phyloP scores from a whole-genome alignment of 129 eudicot species.

The Flaveria bidentis region DNA sequence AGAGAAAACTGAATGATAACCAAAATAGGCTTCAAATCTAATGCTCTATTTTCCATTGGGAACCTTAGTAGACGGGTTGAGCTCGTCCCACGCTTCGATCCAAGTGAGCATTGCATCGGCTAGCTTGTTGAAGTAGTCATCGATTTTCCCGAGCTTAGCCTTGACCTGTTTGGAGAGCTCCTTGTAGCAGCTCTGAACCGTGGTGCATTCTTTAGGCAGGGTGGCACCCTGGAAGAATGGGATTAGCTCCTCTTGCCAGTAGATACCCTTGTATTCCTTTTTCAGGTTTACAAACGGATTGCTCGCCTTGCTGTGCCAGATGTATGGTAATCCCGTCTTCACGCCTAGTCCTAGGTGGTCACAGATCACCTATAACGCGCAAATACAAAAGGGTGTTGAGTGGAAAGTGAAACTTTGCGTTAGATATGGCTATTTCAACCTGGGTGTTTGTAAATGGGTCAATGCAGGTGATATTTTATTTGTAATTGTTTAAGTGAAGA shows the following conservation, averaged over 20 bases:
- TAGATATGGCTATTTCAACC: neutral
- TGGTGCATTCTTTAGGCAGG: slow-evolving; percentile 9
- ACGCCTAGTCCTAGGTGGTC: slow-evolving; percentile 19
- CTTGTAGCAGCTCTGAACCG: slow-evolving; percentile 17
- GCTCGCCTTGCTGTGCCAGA: slow-evolving; percentile 13
- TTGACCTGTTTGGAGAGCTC: slow-evolving; percentile 14
- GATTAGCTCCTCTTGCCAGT: slow-evolving; percentile 15
- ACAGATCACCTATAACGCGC: neutral
- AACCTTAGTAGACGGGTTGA: slow-evolving; percentile 3
- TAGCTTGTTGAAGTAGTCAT: slow-evolving; percentile 10
- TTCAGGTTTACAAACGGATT: slow-evolving; percentile 8
- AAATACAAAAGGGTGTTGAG: slow-evolving; percentile 2
- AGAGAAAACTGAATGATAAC: neutral
- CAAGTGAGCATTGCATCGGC: slow-evolving; percentile 17
- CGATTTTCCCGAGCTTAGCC: slow-evolving; percentile 8
- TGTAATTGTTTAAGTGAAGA: neutral
- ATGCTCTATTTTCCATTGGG: neutral
- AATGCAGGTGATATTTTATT: neutral
- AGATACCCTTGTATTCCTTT: slow-evolving; percentile 10
- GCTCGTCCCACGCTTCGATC: slow-evolving; percentile 13
- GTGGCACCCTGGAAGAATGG: slow-evolving; percentile 10
- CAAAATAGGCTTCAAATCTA: neutral
- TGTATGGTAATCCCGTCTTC: slow-evolving; percentile 14
- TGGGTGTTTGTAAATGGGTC: neutral
- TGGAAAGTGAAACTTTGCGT: neutral